phyloP scores from a whole-genome alignment of 768 basidiomycete genomes.

The Tulasnella sp. region DNA sequence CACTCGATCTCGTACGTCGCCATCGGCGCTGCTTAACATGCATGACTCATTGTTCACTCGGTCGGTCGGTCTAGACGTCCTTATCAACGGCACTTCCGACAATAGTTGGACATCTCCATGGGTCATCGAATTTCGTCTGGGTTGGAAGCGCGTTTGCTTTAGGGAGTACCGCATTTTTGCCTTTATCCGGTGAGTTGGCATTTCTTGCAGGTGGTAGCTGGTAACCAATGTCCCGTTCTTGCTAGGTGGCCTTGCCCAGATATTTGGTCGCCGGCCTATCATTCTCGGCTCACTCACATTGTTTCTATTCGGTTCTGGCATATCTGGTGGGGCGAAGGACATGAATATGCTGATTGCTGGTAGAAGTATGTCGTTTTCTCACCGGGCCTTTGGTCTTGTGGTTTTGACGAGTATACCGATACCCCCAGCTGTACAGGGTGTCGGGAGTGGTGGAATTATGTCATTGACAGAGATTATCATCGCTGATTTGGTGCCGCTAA shows the following conservation, averaged over 20 bases:
- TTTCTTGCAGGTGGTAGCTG: not conserved
- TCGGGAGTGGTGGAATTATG: conserved; percentile 32
- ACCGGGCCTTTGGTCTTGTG: no score
- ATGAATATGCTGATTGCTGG: conserved; percentile 35
- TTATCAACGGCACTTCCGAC: conserved; percentile 16
- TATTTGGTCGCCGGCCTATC: conserved; percentile 29
- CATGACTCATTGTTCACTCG: not conserved
- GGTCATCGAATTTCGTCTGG: conserved; percentile 18
- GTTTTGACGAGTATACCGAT: not conserved
- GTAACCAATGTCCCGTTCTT: not conserved
- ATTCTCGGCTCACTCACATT: conserved; percentile 24
- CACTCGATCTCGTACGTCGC: conserved; percentile 2
- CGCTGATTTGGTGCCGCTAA: conserved; percentile 36
- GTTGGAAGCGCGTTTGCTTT: conserved; percentile 24
- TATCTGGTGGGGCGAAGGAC: conserved; percentile 30
- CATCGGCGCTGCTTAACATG: not conserved
- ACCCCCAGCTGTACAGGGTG: conserved; percentile 24
- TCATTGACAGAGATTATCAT: conserved; percentile 33
- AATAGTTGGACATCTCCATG: conserved; percentile 11
- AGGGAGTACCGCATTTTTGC: conserved; percentile 32
- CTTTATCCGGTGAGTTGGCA: conserved; percentile 25
- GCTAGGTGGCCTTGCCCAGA: conserved; percentile 23
- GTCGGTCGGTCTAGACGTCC: not conserved
- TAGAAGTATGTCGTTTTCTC: conserved; percentile 17
- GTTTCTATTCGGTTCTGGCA: conserved; percentile 31